Conservation (phyloP, 371 early-diverging fungal species). For the Nematocida sp. region DNA sequence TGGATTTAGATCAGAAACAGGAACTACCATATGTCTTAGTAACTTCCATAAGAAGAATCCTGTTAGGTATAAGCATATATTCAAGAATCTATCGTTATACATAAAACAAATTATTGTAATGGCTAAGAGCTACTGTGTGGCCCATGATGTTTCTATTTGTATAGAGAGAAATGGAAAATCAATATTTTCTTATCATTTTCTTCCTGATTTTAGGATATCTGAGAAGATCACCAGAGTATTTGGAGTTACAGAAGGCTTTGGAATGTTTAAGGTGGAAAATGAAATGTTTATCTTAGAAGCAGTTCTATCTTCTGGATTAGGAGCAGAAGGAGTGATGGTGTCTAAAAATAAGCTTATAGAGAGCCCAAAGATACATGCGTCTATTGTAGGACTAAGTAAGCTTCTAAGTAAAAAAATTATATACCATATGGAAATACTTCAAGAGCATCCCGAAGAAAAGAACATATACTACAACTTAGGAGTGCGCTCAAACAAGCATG, state of each 20-base stretch:
- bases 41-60: slow-evolving; percentile 78
- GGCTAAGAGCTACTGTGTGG: slow-evolving; percentile 73
- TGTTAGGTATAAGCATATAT: slow-evolving; percentile 73
- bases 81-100: slow-evolving; percentile 74
- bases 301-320: slow-evolving; percentile 35
- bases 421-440: not conserved
- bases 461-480: not conserved
- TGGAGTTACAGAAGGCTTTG: slow-evolving; percentile 8
- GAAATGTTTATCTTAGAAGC: slow-evolving; percentile 23
- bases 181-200: slow-evolving; percentile 11
- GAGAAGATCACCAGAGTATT: not conserved
- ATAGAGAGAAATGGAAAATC: slow-evolving; percentile 44
- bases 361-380: not conserved
- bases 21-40: slow-evolving; percentile 75
- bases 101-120: slow-evolving; percentile 73
- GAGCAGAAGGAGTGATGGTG: slow-evolving; percentile 27
- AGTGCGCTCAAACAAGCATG: not conserved
- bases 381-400: not conserved
- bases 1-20: slow-evolving; percentile 65
- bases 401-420: not conserved
- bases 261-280: slow-evolving; percentile 9
- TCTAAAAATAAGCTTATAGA: not conserved
- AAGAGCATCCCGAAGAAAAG: slow-evolving; percentile 8
- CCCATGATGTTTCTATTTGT: slow-evolving; percentile 53
- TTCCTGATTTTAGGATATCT: not conserved